Conservation (phyloP, 768 basidiomycete genomes). For the Lactifluus subvellereus region DNA sequence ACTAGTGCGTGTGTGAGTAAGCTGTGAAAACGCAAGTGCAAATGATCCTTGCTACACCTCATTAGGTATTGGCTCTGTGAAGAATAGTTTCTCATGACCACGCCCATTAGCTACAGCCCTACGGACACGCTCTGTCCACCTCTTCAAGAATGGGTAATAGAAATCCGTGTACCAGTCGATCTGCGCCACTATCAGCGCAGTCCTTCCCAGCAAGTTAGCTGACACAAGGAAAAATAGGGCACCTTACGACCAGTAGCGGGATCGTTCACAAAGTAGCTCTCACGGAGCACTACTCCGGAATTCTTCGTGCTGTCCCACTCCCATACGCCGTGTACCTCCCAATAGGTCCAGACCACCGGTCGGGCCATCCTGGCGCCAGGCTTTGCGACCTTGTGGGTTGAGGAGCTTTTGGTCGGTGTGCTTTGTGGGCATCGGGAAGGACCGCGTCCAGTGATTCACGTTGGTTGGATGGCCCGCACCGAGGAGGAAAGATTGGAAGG, state of each 20-base stretch:
- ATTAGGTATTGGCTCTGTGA: constrained; percentile 88
- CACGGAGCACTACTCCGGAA: constrained; percentile 68
- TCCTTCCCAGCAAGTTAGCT: too few relatives aligned
- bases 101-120: constrained; percentile 30
- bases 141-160: constrained; percentile 69
- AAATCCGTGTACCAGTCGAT: constrained; percentile 85
- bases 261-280: constrained; percentile 77
- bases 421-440: constrained; percentile 84
- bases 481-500: constrained; percentile 87
- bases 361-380: constrained; percentile 72
- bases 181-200: constrained; percentile 32
- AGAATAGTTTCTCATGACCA: constrained; percentile 53
- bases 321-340: constrained; percentile 95
- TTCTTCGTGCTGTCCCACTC: constrained; percentile 66
- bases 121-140: constrained; percentile 61
- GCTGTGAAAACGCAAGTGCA: not conserved
- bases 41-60: constrained; percentile 48
- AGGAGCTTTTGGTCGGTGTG: constrained; percentile 51
- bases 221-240: constrained; percentile 9
- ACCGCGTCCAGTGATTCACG: constrained; percentile 76
- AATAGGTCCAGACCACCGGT: constrained; percentile 71
- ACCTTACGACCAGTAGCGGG: constrained; percentile 61
- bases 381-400: constrained; percentile 53
- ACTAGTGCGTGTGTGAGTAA: constrained; percentile 38
- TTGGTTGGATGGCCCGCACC: constrained; percentile 80